Evolutionary conservation across 805 yeast species (phyloP).

Genomic region (Teunomyces stri): DNA sequence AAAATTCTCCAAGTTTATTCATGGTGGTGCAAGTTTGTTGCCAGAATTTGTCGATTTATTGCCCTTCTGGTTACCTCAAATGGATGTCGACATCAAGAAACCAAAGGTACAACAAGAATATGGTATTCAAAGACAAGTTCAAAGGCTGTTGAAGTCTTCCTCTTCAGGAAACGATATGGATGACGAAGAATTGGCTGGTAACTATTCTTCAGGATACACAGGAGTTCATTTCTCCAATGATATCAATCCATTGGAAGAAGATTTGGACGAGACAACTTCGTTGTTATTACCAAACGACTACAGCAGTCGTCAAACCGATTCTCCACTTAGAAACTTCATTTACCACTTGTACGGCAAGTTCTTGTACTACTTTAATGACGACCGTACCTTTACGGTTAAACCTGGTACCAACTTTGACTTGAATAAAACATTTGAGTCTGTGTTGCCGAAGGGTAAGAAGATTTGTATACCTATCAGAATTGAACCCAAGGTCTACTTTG

Average conservation of each 20-base stretch:
- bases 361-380: conserved; percentile 43
- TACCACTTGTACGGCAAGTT: conserved; percentile 33
- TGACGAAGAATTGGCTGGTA: conserved; percentile 63
- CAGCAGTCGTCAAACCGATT: conserved; percentile 21
- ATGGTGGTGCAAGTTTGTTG: conserved; percentile 89
- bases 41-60: conserved; percentile 80
- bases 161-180: conserved; percentile 61
- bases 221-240: conserved; percentile 46
- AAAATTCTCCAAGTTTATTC: conserved; percentile 94
- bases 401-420: conserved; percentile 45
- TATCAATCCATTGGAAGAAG: conserved; percentile 46
- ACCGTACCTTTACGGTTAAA: conserved; percentile 44
- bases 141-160: conserved; percentile 25
- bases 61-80: conserved; percentile 98
- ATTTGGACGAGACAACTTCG: conserved; percentile 47
- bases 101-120: conserved; percentile 62
- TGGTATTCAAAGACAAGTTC: conserved; percentile 53
- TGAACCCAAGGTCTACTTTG: conserved; percentile 98
- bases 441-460: conserved; percentile 84
- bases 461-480: conserved; percentile 93
- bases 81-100: conserved; percentile 92
- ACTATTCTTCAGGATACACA: conserved; percentile 26
- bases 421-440: conserved; percentile 45
- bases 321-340: conserved; percentile 34
- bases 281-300: conserved; percentile 40